phyloP scores from a whole-genome alignment of 768 basidiomycete genomes.

The Leccinum olivaceopallidum region DNA sequence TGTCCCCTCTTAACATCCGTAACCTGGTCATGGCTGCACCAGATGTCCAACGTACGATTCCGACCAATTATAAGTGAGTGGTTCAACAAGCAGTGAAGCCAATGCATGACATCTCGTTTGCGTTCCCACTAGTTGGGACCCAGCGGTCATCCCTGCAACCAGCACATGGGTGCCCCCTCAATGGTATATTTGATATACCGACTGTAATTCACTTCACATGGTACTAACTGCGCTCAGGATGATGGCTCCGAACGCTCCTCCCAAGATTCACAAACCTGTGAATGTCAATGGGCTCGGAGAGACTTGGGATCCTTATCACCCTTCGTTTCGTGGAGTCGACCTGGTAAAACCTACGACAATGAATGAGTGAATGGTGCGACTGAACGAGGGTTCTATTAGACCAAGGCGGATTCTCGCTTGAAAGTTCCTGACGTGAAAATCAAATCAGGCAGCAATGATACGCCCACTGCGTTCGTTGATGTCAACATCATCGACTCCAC shows the following conservation, averaged over 20 bases:
- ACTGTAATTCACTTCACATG: neutral
- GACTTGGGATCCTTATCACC: conserved; percentile 20
- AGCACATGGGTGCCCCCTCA: conserved; percentile 31
- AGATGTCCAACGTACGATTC: conserved; percentile 19
- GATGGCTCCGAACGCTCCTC: conserved; percentile 11
- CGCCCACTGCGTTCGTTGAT: conserved; percentile 25
- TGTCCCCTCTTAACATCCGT: neutral
- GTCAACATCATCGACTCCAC: conserved; percentile 39
- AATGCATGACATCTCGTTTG: neutral
- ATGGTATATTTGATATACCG: conserved; percentile 13
- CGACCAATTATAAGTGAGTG: conserved; percentile 20
- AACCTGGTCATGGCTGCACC: conserved; percentile 22
- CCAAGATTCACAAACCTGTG: neutral
- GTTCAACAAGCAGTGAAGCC: neutral
- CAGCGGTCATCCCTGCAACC: conserved; percentile 19
- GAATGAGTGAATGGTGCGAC: neutral
- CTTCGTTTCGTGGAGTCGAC: conserved; percentile 26
- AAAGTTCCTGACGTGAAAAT: conserved; percentile 29
- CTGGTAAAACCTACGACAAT: conserved; percentile 14
- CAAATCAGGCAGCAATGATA: conserved; percentile 20
- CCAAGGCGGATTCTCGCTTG: conserved; percentile 22
- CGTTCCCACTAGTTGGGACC: conserved; percentile 22
- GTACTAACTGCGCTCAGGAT: conserved; percentile 17
- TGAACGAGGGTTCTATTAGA: conserved; percentile 10
- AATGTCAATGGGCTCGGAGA: conserved; percentile 27